phyloP scores from a whole-genome alignment of 2,329 filamentous ascomycete species.

The Ceratocystis alfenasii region DNA sequence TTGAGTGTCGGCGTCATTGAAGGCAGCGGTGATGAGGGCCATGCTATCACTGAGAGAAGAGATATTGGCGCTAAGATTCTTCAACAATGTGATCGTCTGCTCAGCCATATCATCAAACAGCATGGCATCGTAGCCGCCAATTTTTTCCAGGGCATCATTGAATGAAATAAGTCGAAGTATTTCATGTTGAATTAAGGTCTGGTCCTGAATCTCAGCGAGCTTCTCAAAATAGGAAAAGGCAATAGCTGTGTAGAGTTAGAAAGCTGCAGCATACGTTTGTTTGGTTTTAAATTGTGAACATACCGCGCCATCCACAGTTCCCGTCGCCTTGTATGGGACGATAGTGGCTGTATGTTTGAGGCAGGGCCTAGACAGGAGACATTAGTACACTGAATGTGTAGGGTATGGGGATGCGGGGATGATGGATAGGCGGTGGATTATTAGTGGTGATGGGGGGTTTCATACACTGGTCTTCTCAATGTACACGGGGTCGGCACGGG shows the following conservation, averaged over 20 bases:
- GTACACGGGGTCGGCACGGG: constrained; percentile 73
- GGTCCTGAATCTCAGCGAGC: constrained; percentile 56
- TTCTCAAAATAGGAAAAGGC: constrained; percentile 89
- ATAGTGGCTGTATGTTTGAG: constrained; percentile 75
- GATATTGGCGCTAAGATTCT: constrained; percentile 40
- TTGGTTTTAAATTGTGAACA: constrained; percentile 30
- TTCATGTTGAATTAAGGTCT: constrained; percentile 55
- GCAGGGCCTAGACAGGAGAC: constrained; percentile 50
- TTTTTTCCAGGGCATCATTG: constrained; percentile 55
- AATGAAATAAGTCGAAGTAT: constrained; percentile 58
- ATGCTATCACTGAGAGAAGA: constrained; percentile 32
- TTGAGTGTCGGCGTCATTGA: constrained; percentile 60
- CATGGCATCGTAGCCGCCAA: constrained; percentile 58
- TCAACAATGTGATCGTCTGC: constrained; percentile 57
- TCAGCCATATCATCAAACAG: constrained; percentile 76
- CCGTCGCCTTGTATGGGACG: constrained; percentile 83
- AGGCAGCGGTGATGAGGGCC: constrained; percentile 47
- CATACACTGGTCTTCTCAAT: constrained; percentile 77
- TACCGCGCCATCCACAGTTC: constrained; percentile 96
- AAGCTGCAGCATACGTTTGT: background rate
- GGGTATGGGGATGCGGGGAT: no score
- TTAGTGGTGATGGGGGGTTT: background rate
- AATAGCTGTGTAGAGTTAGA: constrained; percentile 49
- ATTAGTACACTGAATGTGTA: background rate
- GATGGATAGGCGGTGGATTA: background rate